These are phyloP conservation scores for Nemania sp. DNA, from an alignment of 2,329 filamentous ascomycete species.

Conservation along the genomic window DNA sequence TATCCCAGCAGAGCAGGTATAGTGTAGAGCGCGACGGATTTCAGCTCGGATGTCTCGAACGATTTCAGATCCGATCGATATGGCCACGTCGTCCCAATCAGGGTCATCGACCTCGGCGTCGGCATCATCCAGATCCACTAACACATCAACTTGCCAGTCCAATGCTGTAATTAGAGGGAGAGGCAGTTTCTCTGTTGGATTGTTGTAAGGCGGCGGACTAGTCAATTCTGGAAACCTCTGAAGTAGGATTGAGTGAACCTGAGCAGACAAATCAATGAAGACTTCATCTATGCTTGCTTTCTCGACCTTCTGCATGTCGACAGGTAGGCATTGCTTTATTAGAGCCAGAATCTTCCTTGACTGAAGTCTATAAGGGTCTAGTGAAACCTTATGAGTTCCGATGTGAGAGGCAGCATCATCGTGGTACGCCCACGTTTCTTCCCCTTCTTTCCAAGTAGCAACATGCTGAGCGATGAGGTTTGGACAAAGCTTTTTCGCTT, in stretches of 20 bases:
- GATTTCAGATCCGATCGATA: slow-evolving; percentile 86
- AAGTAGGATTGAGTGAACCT: slow-evolving; percentile 76
- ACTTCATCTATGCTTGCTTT: slow-evolving; percentile 97
- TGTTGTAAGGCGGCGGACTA: slow-evolving; percentile 70
- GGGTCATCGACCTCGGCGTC: slow-evolving; percentile 78
- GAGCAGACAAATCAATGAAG: slow-evolving; percentile 86
- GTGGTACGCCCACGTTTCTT: slow-evolving; percentile 89
- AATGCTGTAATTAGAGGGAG: slow-evolving; percentile 69
- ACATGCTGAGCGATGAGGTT: slow-evolving; percentile 87
- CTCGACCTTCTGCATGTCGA: slow-evolving; percentile 73
- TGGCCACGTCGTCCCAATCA: slow-evolving; percentile 94
- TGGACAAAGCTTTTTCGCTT: slow-evolving; percentile 86
- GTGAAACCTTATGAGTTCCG: slow-evolving; percentile 85
- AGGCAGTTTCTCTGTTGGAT: slow-evolving; percentile 71
- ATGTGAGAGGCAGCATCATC: slow-evolving; percentile 80
- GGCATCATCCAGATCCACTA: slow-evolving; percentile 74
- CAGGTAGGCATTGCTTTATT: slow-evolving; percentile 74
- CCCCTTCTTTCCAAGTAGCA: slow-evolving; percentile 90
- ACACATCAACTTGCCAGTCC: slow-evolving; percentile 82
- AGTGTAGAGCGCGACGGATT: slow-evolving; percentile 72
- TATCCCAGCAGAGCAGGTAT: slow-evolving; percentile 90
- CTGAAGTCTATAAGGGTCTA: slow-evolving; percentile 88
- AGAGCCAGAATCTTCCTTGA: slow-evolving; percentile 78
- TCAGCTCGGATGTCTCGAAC: slow-evolving; percentile 72
- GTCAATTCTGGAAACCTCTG: slow-evolving; percentile 75